Percentiles rank a stretch among this genome's conserved stretches.
These are phyloP conservation scores for Vaccinium macrocarpon DNA, from an alignment of 148 eudicot genomes.

Conservation along the genomic window DNA sequence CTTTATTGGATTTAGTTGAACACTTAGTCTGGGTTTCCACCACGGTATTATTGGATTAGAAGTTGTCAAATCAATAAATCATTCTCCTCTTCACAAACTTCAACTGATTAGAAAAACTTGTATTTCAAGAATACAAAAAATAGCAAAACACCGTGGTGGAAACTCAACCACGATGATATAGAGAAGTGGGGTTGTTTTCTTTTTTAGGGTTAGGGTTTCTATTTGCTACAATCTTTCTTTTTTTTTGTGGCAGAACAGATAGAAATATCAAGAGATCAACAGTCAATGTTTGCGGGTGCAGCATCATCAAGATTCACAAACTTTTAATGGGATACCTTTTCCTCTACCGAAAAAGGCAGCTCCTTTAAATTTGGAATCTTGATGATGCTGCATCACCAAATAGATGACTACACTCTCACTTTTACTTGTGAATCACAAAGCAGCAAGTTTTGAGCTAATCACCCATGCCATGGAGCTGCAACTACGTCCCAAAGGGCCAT, in stretches of 20 bases:
- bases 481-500: background rate
- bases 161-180: background rate
- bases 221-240: background rate
- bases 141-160: no score
- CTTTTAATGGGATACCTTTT: background rate
- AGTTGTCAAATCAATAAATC: no score
- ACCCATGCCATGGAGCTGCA: background rate
- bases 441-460: background rate
- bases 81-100: no score
- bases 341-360: background rate
- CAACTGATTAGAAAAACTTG: no score
- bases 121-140: no score
- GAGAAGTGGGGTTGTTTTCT: background rate
- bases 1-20: background rate
- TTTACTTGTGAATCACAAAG: background rate
- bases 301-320: slow-evolving; percentile 61
- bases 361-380: slow-evolving; percentile 40
- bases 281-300: slow-evolving; percentile 51
- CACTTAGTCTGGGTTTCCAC: no score
- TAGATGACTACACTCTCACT: slow-evolving; percentile 29
- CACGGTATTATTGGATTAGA: no score
- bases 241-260: background rate
- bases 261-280: background rate
- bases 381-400: slow-evolving; percentile 63
- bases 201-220: background rate